A percentile compares a stretch with the other conserved stretches of the same genome.
phyloP scores from a whole-genome alignment of 2,329 filamentous ascomycete species.

The Bimuria novae-zelandiae region DNA sequence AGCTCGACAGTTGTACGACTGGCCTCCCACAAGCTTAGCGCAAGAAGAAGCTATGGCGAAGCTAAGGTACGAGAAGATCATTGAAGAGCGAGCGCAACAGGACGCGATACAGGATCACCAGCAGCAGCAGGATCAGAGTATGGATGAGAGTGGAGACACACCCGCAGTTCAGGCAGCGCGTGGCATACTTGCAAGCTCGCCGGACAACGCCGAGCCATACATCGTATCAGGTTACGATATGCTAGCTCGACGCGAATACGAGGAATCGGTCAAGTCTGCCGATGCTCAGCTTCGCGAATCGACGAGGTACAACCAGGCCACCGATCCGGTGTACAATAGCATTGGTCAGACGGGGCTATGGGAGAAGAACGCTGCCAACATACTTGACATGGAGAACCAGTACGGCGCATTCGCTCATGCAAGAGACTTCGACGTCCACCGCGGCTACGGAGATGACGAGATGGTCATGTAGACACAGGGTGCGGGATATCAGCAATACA shows the following conservation, averaged over 20 bases:
- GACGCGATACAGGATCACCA: constrained; percentile 36
- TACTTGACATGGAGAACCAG: constrained; percentile 66
- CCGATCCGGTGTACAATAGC: constrained; percentile 70
- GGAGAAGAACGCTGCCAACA: constrained; percentile 51
- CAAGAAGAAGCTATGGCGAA: constrained; percentile 61
- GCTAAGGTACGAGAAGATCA: constrained; percentile 62
- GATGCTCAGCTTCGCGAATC: constrained; percentile 36
- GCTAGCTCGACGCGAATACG: constrained; percentile 67
- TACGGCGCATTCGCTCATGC: constrained; percentile 66
- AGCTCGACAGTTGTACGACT: constrained; percentile 52
- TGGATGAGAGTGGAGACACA: constrained; percentile 20
- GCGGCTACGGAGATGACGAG: constrained; percentile 41
- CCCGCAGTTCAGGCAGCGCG: constrained; percentile 18
- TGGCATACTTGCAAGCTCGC: constrained; percentile 23
- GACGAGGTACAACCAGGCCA: constrained; percentile 59
- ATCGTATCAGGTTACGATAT: constrained; percentile 81
- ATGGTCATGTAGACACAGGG: constrained; percentile 44
- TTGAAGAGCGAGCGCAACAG: constrained; percentile 31
- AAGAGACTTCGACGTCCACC: constrained; percentile 53
- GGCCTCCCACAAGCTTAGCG: constrained; percentile 59
- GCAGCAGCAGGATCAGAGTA: constrained; percentile 35
- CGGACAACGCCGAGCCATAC: constrained; percentile 72
- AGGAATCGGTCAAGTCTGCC: constrained; percentile 51
- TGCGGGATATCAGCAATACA: background rate
- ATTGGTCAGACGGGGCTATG: constrained; percentile 48